Conservation (phyloP, 1,284 basidiomycete genomes). For the Exobasidium rhododendri region DNA sequence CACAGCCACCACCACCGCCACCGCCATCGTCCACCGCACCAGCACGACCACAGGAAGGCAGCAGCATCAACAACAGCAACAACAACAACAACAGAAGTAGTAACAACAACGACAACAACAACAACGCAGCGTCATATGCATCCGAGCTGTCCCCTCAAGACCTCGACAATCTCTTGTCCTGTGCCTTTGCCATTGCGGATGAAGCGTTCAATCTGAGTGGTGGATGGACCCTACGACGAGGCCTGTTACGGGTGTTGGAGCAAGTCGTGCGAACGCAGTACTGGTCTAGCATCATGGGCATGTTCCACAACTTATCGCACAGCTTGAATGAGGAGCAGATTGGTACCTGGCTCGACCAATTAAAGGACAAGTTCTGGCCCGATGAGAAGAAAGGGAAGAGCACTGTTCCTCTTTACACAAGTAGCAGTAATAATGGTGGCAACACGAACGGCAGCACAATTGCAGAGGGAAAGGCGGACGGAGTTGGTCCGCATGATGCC, state of each 20-base stretch:
- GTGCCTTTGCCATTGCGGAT: constrained; percentile 53
- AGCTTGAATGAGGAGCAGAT: constrained; percentile 37
- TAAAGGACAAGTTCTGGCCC: constrained; percentile 49
- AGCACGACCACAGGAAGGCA: background rate
- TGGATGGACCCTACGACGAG: constrained; percentile 52
- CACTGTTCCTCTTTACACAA: too few relatives aligned
- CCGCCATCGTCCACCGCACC: background rate
- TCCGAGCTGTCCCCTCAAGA: constrained; percentile 22
- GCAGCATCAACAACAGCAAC: background rate
- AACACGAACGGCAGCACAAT: background rate
- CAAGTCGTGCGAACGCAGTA: constrained; percentile 53
- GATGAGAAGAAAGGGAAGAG: constrained; percentile 17
- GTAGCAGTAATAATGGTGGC: too few relatives aligned
- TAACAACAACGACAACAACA: background rate
- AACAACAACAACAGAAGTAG: background rate
- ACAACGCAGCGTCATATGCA: too few relatives aligned
- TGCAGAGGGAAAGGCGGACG: background rate
- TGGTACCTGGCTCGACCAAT: constrained; percentile 34
- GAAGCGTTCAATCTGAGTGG: constrained; percentile 54
- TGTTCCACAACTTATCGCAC: constrained; percentile 42
- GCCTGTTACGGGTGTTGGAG: constrained; percentile 53
- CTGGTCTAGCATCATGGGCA: constrained; percentile 38
- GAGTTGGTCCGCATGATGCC: too few relatives aligned
- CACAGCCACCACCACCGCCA: background rate
- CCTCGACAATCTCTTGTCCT: constrained; percentile 50